phyloP scores from a whole-genome alignment of 1,284 basidiomycete genomes.

The Cutaneotrichosporon cyanovorans region DNA sequence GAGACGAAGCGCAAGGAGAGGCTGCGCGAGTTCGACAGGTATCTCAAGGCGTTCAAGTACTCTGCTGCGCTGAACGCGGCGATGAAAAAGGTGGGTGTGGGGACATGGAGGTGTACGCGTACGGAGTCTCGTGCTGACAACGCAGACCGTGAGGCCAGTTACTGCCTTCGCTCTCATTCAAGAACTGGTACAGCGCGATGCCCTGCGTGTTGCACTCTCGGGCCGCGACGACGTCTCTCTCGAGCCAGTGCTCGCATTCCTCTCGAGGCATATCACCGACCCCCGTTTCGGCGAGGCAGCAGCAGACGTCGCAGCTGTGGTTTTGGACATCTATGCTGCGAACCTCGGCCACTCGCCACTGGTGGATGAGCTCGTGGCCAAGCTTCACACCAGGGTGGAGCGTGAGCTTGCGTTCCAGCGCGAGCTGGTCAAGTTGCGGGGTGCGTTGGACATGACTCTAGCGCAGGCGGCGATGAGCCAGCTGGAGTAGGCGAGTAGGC shows the following conservation, averaged over 20 bases:
- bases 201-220: slow-evolving; percentile 72
- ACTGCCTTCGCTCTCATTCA: slow-evolving; percentile 86
- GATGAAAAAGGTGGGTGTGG: slow-evolving; percentile 60
- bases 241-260: slow-evolving; percentile 78
- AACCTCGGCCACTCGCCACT: slow-evolving; percentile 89
- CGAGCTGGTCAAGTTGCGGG: slow-evolving; percentile 73
- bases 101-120: neutral
- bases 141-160: slow-evolving; percentile 60
- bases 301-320: slow-evolving; percentile 69
- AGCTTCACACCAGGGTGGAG: slow-evolving; percentile 71
- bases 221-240: slow-evolving; percentile 91
- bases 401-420: slow-evolving; percentile 86
- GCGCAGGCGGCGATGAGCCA: slow-evolving; percentile 45
- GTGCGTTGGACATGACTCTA: slow-evolving; percentile 88
- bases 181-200: slow-evolving; percentile 89
- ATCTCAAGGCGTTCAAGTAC: slow-evolving; percentile 90
- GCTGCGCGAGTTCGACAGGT: slow-evolving; percentile 78
- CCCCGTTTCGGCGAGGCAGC: slow-evolving; percentile 85
- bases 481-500: slow-evolving; percentile 4
- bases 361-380: slow-evolving; percentile 79
- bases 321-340: slow-evolving; percentile 86
- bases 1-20: slow-evolving; percentile 66
- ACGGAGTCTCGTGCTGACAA: neutral
- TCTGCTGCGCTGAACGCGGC: slow-evolving; percentile 87
- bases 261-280: slow-evolving; percentile 79